Evolutionary conservation across 2,329 filamentous ascomycete genomes (phyloP), one percentile per base, ranked within the genome.

Genomic region (Aspergillus hortae): DNA sequence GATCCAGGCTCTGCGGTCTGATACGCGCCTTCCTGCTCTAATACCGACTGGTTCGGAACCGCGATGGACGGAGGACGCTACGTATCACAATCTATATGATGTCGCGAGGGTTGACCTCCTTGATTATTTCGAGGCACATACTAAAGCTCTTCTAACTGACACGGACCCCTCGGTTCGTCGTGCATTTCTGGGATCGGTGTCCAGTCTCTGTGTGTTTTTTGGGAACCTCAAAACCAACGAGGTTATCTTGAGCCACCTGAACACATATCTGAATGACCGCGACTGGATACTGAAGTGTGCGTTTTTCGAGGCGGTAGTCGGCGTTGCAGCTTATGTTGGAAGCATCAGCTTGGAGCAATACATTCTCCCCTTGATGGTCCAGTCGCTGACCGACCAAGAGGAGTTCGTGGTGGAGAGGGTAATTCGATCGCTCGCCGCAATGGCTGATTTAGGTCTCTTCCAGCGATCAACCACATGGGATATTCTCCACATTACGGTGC

Each of bases 241-340:
- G 66, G 90, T 99, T n/a, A 86, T 99, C 14, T 77, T 99, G 19
- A 95, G 91, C 30, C 94, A 99, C 73, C 77, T 99, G 25, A 97
- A 97, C 66, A 99, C 94, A 0, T 99, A 99, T 63, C 75, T 99
- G 7, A 99, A 99, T 60, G 94, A 97, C 63, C 85, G 88, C 40
- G 92, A 99, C 67, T 99, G 94, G 94, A 90, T 90, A 68, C 76
- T 99, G 30, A 96, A 96, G 69, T 96, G 91, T 63, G 91, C 92
- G 2, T 97, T 97, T 67, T 96, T 99, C 64, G 92, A 96, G 65
- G 90, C 91, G 0, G 90, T 97, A 23, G 90, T 97, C 14, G 92
- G 92, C 3, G 92, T 99, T 58, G 90, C 92, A 4, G 84, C 89
- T 1, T 96, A 96, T 61, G 83, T 97, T 32, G 94, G 94, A 25